These are phyloP conservation scores for Saxispiralis lemnorum DNA, from an alignment of 495 filamentous ascomycete genomes.

Conservation along the genomic window DNA sequence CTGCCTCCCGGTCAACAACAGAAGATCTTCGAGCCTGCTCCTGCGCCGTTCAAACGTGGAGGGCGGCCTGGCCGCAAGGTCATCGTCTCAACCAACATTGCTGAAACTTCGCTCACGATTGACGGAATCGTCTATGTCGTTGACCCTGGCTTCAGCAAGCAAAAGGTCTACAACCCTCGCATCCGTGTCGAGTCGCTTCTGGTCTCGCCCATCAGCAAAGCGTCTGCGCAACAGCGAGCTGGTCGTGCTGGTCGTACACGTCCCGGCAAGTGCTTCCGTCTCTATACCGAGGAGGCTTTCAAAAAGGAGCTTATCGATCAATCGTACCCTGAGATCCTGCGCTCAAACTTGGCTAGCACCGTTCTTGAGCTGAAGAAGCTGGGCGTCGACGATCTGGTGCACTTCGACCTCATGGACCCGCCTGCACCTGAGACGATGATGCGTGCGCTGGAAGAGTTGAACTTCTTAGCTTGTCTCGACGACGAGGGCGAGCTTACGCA, in stretches of 20 bases:
- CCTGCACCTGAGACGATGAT: slow-evolving; percentile 97
- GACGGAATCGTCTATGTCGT: slow-evolving; percentile 99
- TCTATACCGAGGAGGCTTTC: slow-evolving; percentile 92
- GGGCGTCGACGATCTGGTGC: slow-evolving; percentile 85
- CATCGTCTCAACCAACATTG: slow-evolving; percentile 94
- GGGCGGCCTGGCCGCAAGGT: slow-evolving; percentile 84
- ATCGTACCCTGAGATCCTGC: slow-evolving; percentile 87
- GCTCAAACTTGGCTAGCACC: slow-evolving; percentile 84
- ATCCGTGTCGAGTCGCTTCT: slow-evolving; percentile 90
- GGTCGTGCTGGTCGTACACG: slow-evolving; percentile 97
- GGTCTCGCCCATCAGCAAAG: slow-evolving; percentile 92
- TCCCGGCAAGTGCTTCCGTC: slow-evolving; percentile 90
- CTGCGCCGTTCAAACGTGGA: slow-evolving; percentile 48
- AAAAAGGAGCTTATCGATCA: slow-evolving; percentile 96
- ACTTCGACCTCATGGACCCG: slow-evolving; percentile 98
- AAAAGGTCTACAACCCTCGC: slow-evolving; percentile 97
- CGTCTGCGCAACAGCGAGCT: slow-evolving; percentile 93
- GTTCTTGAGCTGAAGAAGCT: slow-evolving; percentile 96
- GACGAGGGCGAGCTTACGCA: slow-evolving; percentile 83
- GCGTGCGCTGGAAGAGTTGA: slow-evolving; percentile 93
- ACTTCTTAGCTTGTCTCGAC: slow-evolving; percentile 90
- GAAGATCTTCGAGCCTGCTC: slow-evolving; percentile 80
- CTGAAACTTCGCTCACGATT: slow-evolving; percentile 92
- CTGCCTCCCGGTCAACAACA: slow-evolving; percentile 86
- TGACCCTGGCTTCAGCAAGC: slow-evolving; percentile 96